Base-by-base conservation (phyloP, 2,329 filamentous ascomycete species). In the Xylaria digitata region DNA sequence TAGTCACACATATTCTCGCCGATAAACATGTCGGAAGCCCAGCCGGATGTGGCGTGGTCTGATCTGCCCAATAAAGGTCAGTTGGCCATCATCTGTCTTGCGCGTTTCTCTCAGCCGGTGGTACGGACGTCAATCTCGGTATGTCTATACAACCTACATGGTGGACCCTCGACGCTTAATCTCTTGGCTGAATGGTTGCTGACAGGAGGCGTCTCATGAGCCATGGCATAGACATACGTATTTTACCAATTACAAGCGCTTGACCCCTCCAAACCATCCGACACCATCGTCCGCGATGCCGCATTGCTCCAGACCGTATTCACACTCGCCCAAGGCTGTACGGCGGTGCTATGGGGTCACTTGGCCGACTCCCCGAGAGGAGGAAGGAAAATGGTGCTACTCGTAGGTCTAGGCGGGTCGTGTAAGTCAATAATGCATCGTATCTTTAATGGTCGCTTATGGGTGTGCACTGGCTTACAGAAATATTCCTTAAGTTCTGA, bases 41-140 rank as follows among this genome's bases (percentile, higher is more conserved):
- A 48, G 26, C 15, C 6, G 13, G 64, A 66, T n/a, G 53, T 63
- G n/a, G 48, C 64, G 21, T 66, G 64, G 64, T 55, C 59, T 40
- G 53, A 55, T 57, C 54, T 66, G 19, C 64, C 64, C 11, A 66
- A 66, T 34, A 66, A 66, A 54, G 40, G 46, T 37, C 64, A 66
- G 40, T 34, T 66, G 53, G 50, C 52, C 15, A 63, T 63, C 13
- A 58, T 66, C 42, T 50, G 46, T 26, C 23, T 66, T 9, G 64
- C 64, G 21, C 64, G 64, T 23, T 66, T 66, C 59, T 66, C 59
- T 26, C 50, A 66, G 50, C 64, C 64, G 4, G 58, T 66, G 1
- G 64, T 66, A 3, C 59, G 64, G 37, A 66, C 64, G 9, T 66
- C 64, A 15, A 66, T 66, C 52, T 59, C 53, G 52, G 64, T 66